Conservation (phyloP, 345 rosid species). For the Euphorbia peplus region DNA sequence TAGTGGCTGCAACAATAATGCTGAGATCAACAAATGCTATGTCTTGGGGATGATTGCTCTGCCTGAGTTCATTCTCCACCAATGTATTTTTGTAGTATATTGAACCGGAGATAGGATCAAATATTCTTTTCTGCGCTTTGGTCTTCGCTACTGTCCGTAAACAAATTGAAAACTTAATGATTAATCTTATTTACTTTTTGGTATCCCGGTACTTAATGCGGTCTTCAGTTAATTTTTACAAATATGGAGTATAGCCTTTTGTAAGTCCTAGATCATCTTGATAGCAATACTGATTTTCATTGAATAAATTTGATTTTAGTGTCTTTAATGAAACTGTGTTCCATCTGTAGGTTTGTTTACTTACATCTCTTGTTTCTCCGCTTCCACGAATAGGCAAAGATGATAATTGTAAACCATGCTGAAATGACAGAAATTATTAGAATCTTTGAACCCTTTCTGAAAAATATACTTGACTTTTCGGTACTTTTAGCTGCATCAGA, state of each 20-base stretch:
- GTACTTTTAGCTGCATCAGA: constrained; percentile 6
- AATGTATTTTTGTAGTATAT: not conserved
- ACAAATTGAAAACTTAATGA: constrained; percentile 1
- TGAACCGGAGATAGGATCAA: not conserved
- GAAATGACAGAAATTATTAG: not conserved
- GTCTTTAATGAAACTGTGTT: not conserved
- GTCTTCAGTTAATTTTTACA: not conserved
- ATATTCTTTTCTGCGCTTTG: not conserved
- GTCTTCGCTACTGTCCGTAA: not conserved
- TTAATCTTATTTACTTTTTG: not conserved
- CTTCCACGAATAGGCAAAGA: not conserved
- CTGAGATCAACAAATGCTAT: constrained; percentile 8
- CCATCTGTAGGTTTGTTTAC: not conserved
- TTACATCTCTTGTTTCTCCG: constrained; percentile 9
- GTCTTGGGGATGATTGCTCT: not conserved
- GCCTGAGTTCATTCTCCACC: not conserved
- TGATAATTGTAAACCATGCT: not conserved
- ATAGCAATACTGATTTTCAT: not conserved
- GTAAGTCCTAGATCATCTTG: not conserved
- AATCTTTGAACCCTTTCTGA: not conserved
- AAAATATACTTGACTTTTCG: not conserved
- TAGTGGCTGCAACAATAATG: constrained; percentile 23
- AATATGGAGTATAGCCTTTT: not conserved
- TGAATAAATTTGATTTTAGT: not conserved
- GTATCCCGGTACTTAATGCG: not conserved